Evolutionary conservation across 345 rosid genomes (phyloP).

Genomic region (Aegle marmelos): DNA sequence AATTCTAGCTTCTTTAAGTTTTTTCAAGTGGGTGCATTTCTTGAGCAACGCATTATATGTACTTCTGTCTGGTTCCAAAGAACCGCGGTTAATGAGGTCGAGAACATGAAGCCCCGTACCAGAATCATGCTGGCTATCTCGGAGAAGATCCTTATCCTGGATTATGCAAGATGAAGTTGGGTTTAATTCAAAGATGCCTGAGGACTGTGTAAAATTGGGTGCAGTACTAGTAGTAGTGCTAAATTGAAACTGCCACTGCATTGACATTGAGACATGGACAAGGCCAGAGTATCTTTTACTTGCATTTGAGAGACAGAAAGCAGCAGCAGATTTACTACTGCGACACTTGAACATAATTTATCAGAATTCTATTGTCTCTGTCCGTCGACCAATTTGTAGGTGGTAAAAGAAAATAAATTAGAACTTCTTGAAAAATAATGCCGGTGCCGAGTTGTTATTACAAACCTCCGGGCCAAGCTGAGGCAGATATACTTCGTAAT

Average conservation of each 20-base stretch:
- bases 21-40: conserved; percentile 40
- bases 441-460: too few relatives aligned
- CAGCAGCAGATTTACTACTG: not conserved
- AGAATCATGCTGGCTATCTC: conserved; percentile 15
- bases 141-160: conserved; percentile 27
- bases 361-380: too few relatives aligned
- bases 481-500: too few relatives aligned
- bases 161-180: conserved; percentile 5
- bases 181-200: too few relatives aligned
- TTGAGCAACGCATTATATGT: conserved; percentile 38
- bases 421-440: too few relatives aligned
- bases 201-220: too few relatives aligned
- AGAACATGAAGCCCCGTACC: conserved; percentile 38
- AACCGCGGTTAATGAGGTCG: conserved; percentile 29
- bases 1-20: conserved; percentile 32
- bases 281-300: not conserved
- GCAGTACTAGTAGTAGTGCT: not conserved
- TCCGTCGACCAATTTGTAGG: too few relatives aligned
- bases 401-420: too few relatives aligned
- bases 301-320: not conserved
- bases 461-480: too few relatives aligned
- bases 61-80: conserved; percentile 30
- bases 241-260: not conserved
- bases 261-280: not conserved
- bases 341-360: not conserved